A percentile compares a stretch with the other conserved stretches of the same genome.
phyloP scores from a whole-genome alignment of 1,284 basidiomycete species.

The Athelia psychrophila region DNA sequence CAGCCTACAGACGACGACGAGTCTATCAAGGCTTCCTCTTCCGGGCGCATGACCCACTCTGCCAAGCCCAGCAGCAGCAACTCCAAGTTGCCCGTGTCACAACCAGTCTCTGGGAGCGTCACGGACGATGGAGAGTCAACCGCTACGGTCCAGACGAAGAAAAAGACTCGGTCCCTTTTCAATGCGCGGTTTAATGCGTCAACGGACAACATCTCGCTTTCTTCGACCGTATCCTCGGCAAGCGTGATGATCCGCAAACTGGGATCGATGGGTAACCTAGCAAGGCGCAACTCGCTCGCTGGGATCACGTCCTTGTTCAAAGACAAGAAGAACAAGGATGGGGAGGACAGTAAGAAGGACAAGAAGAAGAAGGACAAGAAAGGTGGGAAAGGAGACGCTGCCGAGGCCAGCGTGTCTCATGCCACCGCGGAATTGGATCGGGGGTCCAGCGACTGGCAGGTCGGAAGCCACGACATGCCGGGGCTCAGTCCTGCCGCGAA shows the following conservation, averaged over 20 bases:
- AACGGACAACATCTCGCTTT: conserved; percentile 96
- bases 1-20: conserved; percentile 7
- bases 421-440: conserved; percentile 86
- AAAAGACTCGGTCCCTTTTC: conserved; percentile 75
- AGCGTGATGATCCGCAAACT: conserved; percentile 98
- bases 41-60: conserved; percentile 22
- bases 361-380: conserved; percentile 37
- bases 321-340: conserved; percentile 75
- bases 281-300: conserved; percentile 84
- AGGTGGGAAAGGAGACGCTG: conserved; percentile 62
- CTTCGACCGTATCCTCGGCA: conserved; percentile 94
- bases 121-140: conserved; percentile 37
- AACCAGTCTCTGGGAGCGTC: conserved; percentile 13
- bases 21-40: conserved; percentile 10
- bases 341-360: conserved; percentile 36
- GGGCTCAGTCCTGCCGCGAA: conserved; percentile 93
- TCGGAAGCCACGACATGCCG: conserved; percentile 50
- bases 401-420: conserved; percentile 77
- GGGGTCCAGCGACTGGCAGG: conserved; percentile 47
- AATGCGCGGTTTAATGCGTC: conserved; percentile 90
- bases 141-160: conserved; percentile 60
- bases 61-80: conserved; percentile 18
- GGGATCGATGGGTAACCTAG: conserved; percentile 90
- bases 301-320: conserved; percentile 96
- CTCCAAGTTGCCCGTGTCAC: conserved; percentile 7